Base-by-base conservation (phyloP, 805 yeast species). In the baker's yeast (Saccharomyces cerevisiae) region DNA sequence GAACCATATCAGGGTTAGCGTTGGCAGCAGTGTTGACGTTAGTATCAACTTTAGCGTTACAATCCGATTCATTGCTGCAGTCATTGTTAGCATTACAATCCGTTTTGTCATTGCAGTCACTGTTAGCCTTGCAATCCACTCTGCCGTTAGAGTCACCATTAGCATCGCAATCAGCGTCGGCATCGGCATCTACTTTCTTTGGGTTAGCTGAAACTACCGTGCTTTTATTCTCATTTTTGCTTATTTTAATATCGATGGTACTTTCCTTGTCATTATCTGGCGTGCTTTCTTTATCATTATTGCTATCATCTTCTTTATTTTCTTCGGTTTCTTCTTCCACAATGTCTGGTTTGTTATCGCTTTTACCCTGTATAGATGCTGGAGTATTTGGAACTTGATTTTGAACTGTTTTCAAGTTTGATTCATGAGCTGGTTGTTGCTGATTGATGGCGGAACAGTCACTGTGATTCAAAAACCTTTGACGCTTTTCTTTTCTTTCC, bases 401-500 rank as follows among this genome's bases (percentile, higher is more conserved):
- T 46, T 46, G 48, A 26, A n/a, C 48, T 4, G 48, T 10, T 9
- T 46, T 46, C 11, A 11, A 9, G 8, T 28, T 17, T 6, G 30
- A 13, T 24, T 28, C 24, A 28, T 47, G 46, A n/a, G 10, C 26
- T 48, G 51, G 46, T 5, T 9, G 46, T 1, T 27, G 31, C 31
- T 28, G 46, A 24, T 13, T 26, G 4, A 28, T 47, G n/a, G n/a
- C 13, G 5, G 24, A 27, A 46, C 29, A 46, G 10, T 54, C 57
- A 10, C 26, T 61, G 56, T 17, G 57, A 52, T 26, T 52, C 32
- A 43, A 50, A 10, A 46, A 29, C 41, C 49, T 53, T 17, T 59
- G 59, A 49, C 63, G 62, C 47, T 55, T 64, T 51, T 63, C 62
- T 46, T 62, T 59, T 55, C 69, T 70, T 63, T 83, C 85, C 59